phyloP scores from a whole-genome alignment of 2,329 filamentous ascomycete genomes.

The Botrytis byssoidea region DNA sequence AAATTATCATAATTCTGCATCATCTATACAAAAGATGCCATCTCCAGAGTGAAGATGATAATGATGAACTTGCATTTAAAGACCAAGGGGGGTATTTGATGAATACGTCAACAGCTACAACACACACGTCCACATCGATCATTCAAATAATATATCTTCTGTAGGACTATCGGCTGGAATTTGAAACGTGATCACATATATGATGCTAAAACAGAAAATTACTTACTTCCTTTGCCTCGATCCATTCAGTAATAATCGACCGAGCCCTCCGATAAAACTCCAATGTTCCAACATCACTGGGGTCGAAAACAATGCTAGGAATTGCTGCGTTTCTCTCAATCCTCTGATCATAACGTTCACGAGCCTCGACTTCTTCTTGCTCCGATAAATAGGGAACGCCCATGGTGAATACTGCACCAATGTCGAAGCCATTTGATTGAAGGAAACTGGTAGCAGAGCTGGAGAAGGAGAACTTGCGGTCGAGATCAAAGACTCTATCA shows the following conservation, averaged over 20 bases:
- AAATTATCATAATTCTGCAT: background rate
- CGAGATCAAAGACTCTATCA: slow-evolving; percentile 49
- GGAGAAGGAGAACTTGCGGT: slow-evolving; percentile 53
- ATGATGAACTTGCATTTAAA: background rate
- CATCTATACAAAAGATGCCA: background rate
- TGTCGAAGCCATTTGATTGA: slow-evolving; percentile 55
- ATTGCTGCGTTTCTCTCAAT: slow-evolving; percentile 32
- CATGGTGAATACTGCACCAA: slow-evolving; percentile 53
- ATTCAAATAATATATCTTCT: background rate
- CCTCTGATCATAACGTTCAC: slow-evolving; percentile 39
- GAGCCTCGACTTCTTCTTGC: slow-evolving; percentile 52
- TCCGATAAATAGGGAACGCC: slow-evolving; percentile 64
- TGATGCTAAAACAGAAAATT: background rate
- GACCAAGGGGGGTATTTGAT: background rate
- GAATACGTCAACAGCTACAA: background rate
- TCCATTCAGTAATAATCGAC: slow-evolving; percentile 33
- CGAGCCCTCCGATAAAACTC: slow-evolving; percentile 33
- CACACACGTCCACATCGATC: background rate
- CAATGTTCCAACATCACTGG: slow-evolving; percentile 29
- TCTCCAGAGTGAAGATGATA: background rate
- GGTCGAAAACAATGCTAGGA: slow-evolving; percentile 32
- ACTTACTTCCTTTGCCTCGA: slow-evolving; percentile 29
- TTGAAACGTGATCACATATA: background rate
- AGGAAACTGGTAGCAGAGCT: slow-evolving; percentile 58
- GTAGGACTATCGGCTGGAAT: background rate